A percentile compares a stretch with the other conserved stretches of the same genome.
Conservation (phyloP, 371 early-diverging fungal species). For the Smittium culicis region DNA sequence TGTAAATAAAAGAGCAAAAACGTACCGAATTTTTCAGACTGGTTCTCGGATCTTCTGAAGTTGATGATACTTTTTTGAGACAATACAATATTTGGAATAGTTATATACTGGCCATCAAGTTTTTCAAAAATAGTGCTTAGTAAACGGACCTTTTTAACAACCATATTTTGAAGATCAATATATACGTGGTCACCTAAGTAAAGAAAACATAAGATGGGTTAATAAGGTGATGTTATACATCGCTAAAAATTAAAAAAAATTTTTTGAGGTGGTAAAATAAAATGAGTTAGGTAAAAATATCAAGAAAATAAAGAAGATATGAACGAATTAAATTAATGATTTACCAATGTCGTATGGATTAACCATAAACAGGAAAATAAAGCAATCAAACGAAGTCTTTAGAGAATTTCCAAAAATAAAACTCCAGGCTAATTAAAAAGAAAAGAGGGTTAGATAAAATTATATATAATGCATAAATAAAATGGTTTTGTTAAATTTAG, state of each 20-base stretch:
- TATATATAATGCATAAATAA: no score
- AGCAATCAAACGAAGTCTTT: constrained; percentile 50
- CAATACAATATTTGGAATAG: constrained; percentile 57
- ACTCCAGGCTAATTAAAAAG: constrained; percentile 46
- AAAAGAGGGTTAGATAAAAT: no score
- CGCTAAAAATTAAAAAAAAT: no score
- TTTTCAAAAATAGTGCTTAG: constrained; percentile 51
- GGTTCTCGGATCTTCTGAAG: constrained; percentile 32
- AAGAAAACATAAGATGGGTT: constrained; percentile 42
- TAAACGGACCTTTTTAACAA: constrained; percentile 59
- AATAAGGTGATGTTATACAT: no score
- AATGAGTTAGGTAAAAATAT: no score
- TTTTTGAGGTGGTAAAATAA: no score
- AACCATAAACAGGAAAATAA: constrained; percentile 55
- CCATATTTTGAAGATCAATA: constrained; percentile 49
- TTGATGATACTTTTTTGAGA: constrained; percentile 59
- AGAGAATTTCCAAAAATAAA: constrained; percentile 53
- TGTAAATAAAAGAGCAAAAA: no score
- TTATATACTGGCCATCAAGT: constrained; percentile 53
- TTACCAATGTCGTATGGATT: constrained; percentile 55
- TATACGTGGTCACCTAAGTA: constrained; percentile 51
- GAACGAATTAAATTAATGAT: constrained; percentile 50
- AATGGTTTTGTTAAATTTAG: no score
- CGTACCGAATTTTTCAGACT: no score
- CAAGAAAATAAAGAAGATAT: constrained; percentile 34